A percentile compares a stretch with the other conserved stretches of the same genome.
These are phyloP conservation scores for Jaminaea rosea DNA, from an alignment of 1,284 basidiomycete species.

Conservation along the genomic window DNA sequence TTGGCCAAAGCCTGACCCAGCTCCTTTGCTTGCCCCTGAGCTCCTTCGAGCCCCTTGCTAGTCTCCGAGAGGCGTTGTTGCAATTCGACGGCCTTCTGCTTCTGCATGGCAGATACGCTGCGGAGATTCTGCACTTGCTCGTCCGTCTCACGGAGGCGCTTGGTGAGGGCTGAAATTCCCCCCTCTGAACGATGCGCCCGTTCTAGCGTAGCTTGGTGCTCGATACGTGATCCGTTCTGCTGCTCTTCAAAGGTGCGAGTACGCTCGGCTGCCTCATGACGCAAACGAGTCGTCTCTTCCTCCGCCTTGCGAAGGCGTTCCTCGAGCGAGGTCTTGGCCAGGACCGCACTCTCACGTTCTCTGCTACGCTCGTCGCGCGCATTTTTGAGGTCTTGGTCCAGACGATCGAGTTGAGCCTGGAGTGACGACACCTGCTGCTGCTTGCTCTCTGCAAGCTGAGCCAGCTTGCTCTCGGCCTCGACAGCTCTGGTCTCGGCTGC, in stretches of 20 bases:
- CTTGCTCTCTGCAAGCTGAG: too few relatives aligned
- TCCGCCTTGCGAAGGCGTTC: conserved; percentile 16
- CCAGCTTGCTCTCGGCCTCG: conserved; percentile 3
- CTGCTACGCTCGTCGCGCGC: conserved; percentile 10
- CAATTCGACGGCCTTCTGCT: conserved; percentile 32
- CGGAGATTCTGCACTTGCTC: conserved; percentile 31
- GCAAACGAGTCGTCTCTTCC: conserved; percentile 9
- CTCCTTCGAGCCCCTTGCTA: conserved; percentile 24
- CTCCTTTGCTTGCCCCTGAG: conserved; percentile 14
- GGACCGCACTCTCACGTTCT: conserved; percentile 13
- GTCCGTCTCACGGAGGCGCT: conserved; percentile 29
- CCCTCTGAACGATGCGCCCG: conserved; percentile 27
- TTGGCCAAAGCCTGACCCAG: conserved; percentile 9
- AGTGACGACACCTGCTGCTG: conserved; percentile 8
- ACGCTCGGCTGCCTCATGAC: conserved; percentile 6
- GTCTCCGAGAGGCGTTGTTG: conserved; percentile 31
- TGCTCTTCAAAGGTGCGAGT: background rate
- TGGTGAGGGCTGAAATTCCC: conserved; percentile 19
- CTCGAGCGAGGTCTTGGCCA: conserved; percentile 18
- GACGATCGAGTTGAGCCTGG: conserved; percentile 18
- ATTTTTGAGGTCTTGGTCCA: conserved; percentile 13
- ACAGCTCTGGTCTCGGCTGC: conserved; percentile 4
- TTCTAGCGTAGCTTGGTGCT: conserved; percentile 13
- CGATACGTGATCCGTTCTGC: conserved; percentile 7
- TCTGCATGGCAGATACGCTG: conserved; percentile 27